phyloP scores from a whole-genome alignment of 1,284 basidiomycete genomes.

The Rhodotorula sp. region DNA sequence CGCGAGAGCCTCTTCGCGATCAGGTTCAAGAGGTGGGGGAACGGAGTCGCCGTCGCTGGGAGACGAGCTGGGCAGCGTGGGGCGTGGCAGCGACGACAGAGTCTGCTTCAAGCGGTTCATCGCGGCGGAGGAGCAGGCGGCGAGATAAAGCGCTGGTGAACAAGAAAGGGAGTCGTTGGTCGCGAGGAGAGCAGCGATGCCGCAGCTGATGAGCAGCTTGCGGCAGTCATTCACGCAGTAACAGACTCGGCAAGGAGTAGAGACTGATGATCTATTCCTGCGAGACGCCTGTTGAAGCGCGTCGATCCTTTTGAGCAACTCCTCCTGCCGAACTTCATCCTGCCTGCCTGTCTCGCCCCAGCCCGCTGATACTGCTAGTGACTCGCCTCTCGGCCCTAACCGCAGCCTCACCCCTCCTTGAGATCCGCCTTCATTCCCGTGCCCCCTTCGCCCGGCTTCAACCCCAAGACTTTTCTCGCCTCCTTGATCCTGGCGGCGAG shows the following conservation, averaged over 20 bases:
- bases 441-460: slow-evolving; percentile 10
- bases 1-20: not conserved
- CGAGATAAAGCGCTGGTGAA: not conserved
- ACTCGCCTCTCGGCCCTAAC: too few relatives aligned
- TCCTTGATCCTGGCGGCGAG: slow-evolving; percentile 80
- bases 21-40: not conserved
- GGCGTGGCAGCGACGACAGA: slow-evolving; percentile 1
- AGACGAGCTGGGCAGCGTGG: slow-evolving; percentile 1
- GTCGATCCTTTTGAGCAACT: too few relatives aligned
- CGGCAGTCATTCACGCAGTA: too few relatives aligned
- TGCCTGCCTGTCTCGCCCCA: not conserved
- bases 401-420: slow-evolving; percentile 5
- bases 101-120: slow-evolving; percentile 25
- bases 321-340: too few relatives aligned
- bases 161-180: too few relatives aligned
- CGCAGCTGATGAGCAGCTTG: too few relatives aligned
- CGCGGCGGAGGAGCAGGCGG: too few relatives aligned
- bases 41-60: not conserved
- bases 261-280: too few relatives aligned
- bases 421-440: slow-evolving; percentile 13
- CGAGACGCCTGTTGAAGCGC: too few relatives aligned
- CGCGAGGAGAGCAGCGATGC: too few relatives aligned
- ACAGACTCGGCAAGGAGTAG: too few relatives aligned
- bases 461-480: slow-evolving; percentile 61
- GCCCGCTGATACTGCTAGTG: not conserved